Evolutionary conservation across 306 rosid species (phyloP), one percentile per base, ranked within the genome.

Genomic region (Coriaria nepalensis): DNA sequence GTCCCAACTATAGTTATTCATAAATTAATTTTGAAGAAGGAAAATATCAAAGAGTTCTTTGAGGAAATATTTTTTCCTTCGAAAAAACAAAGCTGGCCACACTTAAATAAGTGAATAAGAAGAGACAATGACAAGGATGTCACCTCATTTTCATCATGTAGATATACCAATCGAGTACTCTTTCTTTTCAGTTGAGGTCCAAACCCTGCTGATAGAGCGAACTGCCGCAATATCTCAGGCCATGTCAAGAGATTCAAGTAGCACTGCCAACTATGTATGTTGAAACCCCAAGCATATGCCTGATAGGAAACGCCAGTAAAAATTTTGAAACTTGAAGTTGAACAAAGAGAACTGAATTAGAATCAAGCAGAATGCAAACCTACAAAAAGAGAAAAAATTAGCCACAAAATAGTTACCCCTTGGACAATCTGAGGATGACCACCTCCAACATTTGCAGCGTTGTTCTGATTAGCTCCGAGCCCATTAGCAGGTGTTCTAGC

Each of bases 231-330:
- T 65, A 85, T 75, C 70, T 85, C 95, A 2, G 95, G 95, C 93
- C 93, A 85, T 45, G 95, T 85, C 67, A 80, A 72, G 11, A 76
- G 83, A 71, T 85, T 80, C 47, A 85, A 70, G 63, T 71, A 77
- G 13, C 13, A 62, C 59, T 68, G 77, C 93, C 94, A 84, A 73
- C 72, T 77, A 62, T 73, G 64, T 52, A 84, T 77, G 52, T 80
- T 81, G 75, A 80, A 84, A 41, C 94, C 94, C 94, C 92, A 84
- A 15, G 66, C 55, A 63, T 74, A 70, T 35, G 94, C 94, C 94
- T 84, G 71, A 44, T 14, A 42, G 47, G 32, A 53, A 20, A 60
- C 51, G 57, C 56, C 50, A 52, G n/a, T 2, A 40, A 51, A 10
- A 37, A 11, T 40, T n/a, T n/a, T n/a, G 13, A 36, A 50, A 12